These are phyloP conservation scores for Blastocladiella britannica DNA, from an alignment of 192 early-diverging fungal species.

Conservation along the genomic window DNA sequence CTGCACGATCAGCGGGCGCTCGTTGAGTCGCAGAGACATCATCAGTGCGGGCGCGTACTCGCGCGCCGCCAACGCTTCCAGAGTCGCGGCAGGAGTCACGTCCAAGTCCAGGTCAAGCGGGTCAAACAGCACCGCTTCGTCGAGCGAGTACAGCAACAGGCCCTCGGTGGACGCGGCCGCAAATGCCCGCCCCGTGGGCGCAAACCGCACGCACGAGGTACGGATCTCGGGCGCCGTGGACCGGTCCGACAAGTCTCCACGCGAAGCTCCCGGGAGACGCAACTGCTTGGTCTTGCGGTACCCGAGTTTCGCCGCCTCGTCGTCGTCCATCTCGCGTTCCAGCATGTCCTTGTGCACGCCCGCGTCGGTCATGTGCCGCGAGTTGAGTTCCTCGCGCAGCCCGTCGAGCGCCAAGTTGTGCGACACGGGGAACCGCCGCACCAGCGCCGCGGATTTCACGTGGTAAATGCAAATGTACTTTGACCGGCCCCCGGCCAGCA, in stretches of 20 bases:
- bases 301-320: constrained; percentile 63
- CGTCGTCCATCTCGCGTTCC: constrained; percentile 36
- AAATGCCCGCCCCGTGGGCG: constrained; percentile 87
- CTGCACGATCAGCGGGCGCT: constrained; percentile 45
- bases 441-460: constrained; percentile 38
- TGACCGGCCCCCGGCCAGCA: constrained; percentile 84
- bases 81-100: constrained; percentile 73
- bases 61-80: constrained; percentile 44
- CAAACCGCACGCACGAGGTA: constrained; percentile 68
- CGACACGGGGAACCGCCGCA: constrained; percentile 82
- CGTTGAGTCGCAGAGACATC: constrained; percentile 87
- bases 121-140: constrained; percentile 82
- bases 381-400: constrained; percentile 72
- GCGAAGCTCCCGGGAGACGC: constrained; percentile 67
- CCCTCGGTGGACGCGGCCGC: constrained; percentile 92
- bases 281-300: constrained; percentile 45
- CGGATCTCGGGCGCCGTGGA: constrained; percentile 57
- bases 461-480: constrained; percentile 96
- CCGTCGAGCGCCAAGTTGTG: constrained; percentile 85
- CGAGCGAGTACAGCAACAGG: constrained; percentile 81
- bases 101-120: constrained; percentile 95
- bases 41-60: constrained; percentile 76
- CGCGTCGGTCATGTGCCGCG: constrained; percentile 81
- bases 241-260: constrained; percentile 64
- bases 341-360: constrained; percentile 58